Percentiles rank a stretch among this genome's conserved stretches.
These are phyloP conservation scores for Boletus rufocinnamomeus DNA, from an alignment of 768 basidiomycete species.

Conservation along the genomic window DNA sequence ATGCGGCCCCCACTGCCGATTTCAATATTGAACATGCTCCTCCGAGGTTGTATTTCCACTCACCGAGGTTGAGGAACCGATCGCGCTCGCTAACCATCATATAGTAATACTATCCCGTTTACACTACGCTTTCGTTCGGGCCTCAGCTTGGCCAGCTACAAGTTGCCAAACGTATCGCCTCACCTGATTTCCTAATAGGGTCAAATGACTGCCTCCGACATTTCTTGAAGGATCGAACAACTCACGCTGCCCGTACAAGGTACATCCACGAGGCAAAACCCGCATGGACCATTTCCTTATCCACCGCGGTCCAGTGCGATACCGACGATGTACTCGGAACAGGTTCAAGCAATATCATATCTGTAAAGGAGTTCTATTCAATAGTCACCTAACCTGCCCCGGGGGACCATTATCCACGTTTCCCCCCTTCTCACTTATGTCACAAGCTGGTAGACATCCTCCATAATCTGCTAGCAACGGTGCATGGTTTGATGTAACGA, in stretches of 20 bases:
- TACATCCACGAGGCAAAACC: not conserved
- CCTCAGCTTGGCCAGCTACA: not conserved
- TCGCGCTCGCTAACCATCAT: not conserved
- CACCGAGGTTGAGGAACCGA: not conserved
- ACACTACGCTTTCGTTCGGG: not conserved
- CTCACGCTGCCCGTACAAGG: too few relatives aligned
- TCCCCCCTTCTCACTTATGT: not conserved
- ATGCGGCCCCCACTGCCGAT: not conserved
- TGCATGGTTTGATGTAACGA: not conserved
- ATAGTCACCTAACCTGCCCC: not conserved
- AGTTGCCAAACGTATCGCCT: not conserved
- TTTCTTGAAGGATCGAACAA: not conserved
- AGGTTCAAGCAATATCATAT: not conserved
- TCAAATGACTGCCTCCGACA: not conserved
- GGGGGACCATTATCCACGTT: not conserved
- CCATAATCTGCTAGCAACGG: too few relatives aligned
- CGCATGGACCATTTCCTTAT: not conserved
- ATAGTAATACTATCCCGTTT: not conserved
- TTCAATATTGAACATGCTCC: not conserved
- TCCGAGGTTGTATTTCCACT: not conserved
- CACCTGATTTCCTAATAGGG: not conserved
- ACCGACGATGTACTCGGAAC: not conserved
- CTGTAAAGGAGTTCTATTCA: not conserved
- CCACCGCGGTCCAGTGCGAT: not conserved
- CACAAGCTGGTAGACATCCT: not conserved